These are phyloP conservation scores for Termitomyces sp. DNA, from an alignment of 768 basidiomycete genomes.

Conservation along the genomic window DNA sequence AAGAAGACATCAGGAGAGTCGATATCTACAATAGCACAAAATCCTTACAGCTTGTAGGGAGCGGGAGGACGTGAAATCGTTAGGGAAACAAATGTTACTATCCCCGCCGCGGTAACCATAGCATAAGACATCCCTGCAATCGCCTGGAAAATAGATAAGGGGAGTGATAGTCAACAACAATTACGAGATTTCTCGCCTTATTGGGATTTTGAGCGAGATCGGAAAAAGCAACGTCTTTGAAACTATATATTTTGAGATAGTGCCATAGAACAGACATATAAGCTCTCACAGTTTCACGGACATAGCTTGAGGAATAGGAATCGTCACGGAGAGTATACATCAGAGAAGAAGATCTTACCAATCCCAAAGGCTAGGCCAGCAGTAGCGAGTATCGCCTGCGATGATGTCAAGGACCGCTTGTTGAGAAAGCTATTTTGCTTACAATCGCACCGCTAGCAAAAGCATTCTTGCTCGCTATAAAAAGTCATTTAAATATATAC, in stretches of 20 bases:
- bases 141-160: not conserved
- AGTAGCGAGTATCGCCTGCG: constrained; percentile 9
- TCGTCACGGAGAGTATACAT: not conserved
- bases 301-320: not conserved
- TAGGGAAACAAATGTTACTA: constrained; percentile 4
- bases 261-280: not conserved
- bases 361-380: constrained; percentile 11
- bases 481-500: not conserved
- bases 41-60: constrained; percentile 8
- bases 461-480: constrained; percentile 10
- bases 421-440: not conserved
- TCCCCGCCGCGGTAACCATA: constrained; percentile 7
- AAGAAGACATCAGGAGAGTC: not conserved
- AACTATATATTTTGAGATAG: not conserved
- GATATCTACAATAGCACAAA: not conserved
- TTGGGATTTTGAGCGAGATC: constrained; percentile 7
- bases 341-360: constrained; percentile 1
- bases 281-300: not conserved
- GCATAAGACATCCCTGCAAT: constrained; percentile 7
- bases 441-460: constrained; percentile 8
- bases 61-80: constrained; percentile 3
- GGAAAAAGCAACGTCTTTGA: constrained; percentile 5
- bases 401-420: not conserved
- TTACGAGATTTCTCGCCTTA: constrained; percentile 1
- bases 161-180: not conserved